Conservation (phyloP, 768 basidiomycete genomes). For the Suillus fuscotomentosus region DNA sequence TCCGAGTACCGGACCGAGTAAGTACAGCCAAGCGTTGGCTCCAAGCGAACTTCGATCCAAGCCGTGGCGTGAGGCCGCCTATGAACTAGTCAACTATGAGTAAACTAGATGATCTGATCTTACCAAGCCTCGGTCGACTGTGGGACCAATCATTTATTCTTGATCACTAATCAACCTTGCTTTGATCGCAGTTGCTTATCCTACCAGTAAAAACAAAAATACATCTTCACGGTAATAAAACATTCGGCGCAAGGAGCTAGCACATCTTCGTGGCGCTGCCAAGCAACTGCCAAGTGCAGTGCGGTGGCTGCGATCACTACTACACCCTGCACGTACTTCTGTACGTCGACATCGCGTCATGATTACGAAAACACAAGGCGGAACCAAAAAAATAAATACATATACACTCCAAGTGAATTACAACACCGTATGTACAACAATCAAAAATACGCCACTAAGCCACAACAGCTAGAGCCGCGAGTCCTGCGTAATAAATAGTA, state of each 20-base stretch:
- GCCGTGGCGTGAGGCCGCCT: neutral
- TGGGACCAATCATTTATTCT: neutral
- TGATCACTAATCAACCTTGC: neutral
- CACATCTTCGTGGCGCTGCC: neutral
- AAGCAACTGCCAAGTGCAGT: neutral
- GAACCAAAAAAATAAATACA: slow-evolving; percentile 1
- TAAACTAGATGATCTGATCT: neutral
- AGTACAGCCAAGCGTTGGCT: slow-evolving; percentile 1
- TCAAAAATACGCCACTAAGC: slow-evolving; percentile 8
- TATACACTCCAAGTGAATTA: neutral
- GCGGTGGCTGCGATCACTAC: neutral
- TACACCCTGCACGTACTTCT: too few relatives aligned
- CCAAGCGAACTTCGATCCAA: neutral
- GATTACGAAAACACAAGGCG: neutral
- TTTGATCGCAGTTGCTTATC: neutral
- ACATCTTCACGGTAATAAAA: neutral
- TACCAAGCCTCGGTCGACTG: neutral
- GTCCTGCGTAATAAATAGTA: slow-evolving; percentile 5
- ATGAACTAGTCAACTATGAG: neutral
- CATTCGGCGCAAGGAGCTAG: neutral
- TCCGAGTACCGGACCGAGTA: neutral
- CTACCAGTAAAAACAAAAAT: neutral
- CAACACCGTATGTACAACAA: slow-evolving; percentile 2
- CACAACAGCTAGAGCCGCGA: slow-evolving; percentile 6
- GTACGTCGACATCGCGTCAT: too few relatives aligned